Conservation (phyloP, 2,329 filamentous ascomycete genomes). For the Calonectria pseudoreteaudii region DNA sequence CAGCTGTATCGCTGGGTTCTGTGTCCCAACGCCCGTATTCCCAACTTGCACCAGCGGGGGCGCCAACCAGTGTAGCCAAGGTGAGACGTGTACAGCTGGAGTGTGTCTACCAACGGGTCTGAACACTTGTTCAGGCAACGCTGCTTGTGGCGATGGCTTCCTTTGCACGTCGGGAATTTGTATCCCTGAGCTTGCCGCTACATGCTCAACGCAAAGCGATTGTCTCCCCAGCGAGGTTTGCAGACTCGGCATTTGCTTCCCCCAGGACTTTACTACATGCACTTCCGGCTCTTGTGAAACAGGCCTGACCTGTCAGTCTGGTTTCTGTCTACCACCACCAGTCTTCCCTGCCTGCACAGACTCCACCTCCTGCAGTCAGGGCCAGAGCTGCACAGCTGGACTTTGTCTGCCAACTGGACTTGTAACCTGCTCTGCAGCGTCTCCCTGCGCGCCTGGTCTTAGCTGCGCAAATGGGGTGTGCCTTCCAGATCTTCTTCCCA, state of each 20-base stretch:
- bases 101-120: neutral
- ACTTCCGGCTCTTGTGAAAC: neutral
- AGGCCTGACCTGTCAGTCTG: neutral
- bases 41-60: neutral
- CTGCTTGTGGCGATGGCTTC: neutral
- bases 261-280: neutral
- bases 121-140: neutral
- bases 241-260: neutral
- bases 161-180: neutral
- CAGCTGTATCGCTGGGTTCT: constrained; percentile 1
- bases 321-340: neutral
- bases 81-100: constrained; percentile 1
- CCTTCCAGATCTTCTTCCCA: neutral
- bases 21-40: neutral
- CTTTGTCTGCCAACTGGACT: neutral
- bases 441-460: neutral
- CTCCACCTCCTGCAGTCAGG: neutral
- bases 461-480: neutral
- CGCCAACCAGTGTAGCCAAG: neutral
- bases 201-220: neutral
- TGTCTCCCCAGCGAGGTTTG: neutral
- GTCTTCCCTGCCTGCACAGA: neutral
- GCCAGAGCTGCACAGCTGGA: neutral
- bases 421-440: neutral
- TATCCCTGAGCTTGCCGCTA: neutral